A percentile compares a stretch with the other conserved stretches of the same genome.
Evolutionary conservation across 139 green algal genomes (phyloP).

Genomic region (Chlamydomonas sp.): DNA sequence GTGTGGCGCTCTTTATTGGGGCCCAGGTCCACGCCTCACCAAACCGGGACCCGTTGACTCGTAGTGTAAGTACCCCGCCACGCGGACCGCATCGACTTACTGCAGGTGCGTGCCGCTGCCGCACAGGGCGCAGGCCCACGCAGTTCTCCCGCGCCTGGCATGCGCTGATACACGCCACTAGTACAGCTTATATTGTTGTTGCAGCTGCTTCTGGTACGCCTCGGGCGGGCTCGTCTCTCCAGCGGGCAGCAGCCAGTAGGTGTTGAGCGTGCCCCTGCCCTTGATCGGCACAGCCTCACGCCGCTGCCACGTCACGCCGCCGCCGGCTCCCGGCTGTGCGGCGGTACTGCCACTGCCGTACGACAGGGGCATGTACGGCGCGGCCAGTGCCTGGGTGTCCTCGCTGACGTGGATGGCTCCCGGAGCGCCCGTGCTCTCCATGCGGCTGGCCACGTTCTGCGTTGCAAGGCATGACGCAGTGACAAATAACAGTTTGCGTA

Average conservation of each 20-base stretch:
- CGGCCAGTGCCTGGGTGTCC: constrained; percentile 10
- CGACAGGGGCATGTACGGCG: constrained; percentile 4
- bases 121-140: no score
- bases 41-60: no score
- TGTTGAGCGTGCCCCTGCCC: constrained; percentile 33
- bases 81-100: no score
- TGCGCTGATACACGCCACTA: no score
- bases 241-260: constrained; percentile 1
- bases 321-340: not conserved
- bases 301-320: not conserved
- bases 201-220: no score
- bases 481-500: not conserved
- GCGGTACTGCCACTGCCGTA: not conserved
- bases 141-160: no score
- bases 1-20: no score
- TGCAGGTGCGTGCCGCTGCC: no score
- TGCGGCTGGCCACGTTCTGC: constrained; percentile 28
- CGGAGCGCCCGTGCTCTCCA: constrained; percentile 32
- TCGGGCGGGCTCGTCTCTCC: no score
- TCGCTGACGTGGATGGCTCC: constrained; percentile 20
- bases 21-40: no score
- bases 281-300: constrained; percentile 27
- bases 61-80: no score
- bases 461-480: not conserved
- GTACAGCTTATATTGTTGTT: no score